Conservation (phyloP, 2,329 filamentous ascomycete genomes). For the Zymoseptoria brevis region DNA sequence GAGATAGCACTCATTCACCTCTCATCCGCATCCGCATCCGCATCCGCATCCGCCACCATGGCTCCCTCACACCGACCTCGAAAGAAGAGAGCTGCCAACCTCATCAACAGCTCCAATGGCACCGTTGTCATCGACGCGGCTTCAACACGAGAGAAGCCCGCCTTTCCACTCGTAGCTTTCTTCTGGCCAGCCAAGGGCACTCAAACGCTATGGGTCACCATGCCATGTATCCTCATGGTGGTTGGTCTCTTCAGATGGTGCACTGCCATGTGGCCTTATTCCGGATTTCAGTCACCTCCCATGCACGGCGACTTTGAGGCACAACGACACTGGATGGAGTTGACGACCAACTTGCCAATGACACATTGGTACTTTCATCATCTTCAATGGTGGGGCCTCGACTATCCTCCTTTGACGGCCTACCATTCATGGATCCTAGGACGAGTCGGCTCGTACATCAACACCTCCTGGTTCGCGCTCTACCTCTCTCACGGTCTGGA, state of each 20-base stretch:
- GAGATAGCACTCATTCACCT: slow-evolving; percentile 2
- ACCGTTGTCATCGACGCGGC: slow-evolving; percentile 37
- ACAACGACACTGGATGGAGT: slow-evolving; percentile 97
- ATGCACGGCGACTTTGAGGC: slow-evolving; percentile 98
- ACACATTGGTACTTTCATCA: slow-evolving; percentile 99
- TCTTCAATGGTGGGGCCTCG: slow-evolving; percentile 92
- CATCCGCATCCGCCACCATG: no score
- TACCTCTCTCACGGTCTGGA: slow-evolving; percentile 74
- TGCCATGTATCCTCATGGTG: slow-evolving; percentile 81
- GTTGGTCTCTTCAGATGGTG: slow-evolving; percentile 92
- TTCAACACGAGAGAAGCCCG: slow-evolving; percentile 49
- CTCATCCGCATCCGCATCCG: no score
- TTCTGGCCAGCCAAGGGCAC: slow-evolving; percentile 77
- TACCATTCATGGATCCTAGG: slow-evolving; percentile 98
- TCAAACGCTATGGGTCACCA: slow-evolving; percentile 81
- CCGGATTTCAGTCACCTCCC: slow-evolving; percentile 73
- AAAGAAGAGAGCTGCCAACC: slow-evolving; percentile 36
- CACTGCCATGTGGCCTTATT: slow-evolving; percentile 88
- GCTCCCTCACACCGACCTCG: slow-evolving; percentile 29
- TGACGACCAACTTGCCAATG: slow-evolving; percentile 79
- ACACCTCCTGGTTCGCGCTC: slow-evolving; percentile 81
- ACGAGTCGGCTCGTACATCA: slow-evolving; percentile 68
- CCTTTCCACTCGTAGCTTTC: slow-evolving; percentile 88
- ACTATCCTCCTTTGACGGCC: slow-evolving; percentile 94
- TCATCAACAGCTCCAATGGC: slow-evolving; percentile 32